Percentiles rank a stretch among this genome's conserved stretches.
Conservation (phyloP, 768 basidiomycete genomes). For the Russula griseocarnosa region DNA sequence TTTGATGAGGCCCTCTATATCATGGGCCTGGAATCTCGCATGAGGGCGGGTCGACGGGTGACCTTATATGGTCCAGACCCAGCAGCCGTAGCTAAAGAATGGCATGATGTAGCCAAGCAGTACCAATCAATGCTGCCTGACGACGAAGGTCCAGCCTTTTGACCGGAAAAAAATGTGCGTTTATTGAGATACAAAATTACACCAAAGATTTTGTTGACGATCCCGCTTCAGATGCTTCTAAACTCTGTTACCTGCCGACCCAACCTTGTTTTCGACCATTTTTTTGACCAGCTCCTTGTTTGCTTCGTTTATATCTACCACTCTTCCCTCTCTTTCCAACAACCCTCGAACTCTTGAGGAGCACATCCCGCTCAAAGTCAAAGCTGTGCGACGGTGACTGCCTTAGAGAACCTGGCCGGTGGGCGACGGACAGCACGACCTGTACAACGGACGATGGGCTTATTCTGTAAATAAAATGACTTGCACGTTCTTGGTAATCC, state of each 20-base stretch:
- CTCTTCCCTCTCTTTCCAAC: conserved; percentile 67
- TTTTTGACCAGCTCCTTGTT: conserved; percentile 71
- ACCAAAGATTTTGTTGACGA: conserved; percentile 1
- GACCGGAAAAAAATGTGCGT: background rate
- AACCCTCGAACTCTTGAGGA: conserved; percentile 80
- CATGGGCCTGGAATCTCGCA: conserved; percentile 18
- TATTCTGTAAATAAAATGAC: conserved; percentile 4
- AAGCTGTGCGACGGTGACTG: conserved; percentile 69
- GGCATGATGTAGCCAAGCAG: conserved; percentile 14
- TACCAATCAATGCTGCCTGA: conserved; percentile 22
- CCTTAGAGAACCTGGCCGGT: conserved; percentile 94
- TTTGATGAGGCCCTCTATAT: conserved; percentile 21
- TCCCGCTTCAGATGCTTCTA: conserved; percentile 4
- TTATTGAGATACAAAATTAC: background rate
- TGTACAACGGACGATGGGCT: conserved; percentile 54
- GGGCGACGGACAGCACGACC: conserved; percentile 88
- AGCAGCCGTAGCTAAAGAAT: conserved; percentile 10
- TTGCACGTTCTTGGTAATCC: conserved; percentile 17
- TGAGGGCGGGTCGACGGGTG: conserved; percentile 16
- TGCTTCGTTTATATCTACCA: conserved; percentile 69
- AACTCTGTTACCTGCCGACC: background rate
- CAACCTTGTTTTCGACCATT: conserved; percentile 50
- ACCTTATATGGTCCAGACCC: conserved; percentile 5
- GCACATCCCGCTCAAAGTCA: conserved; percentile 75
- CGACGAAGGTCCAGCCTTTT: conserved; percentile 1